Percentiles rank a stretch among this genome's conserved stretches.
phyloP scores from a whole-genome alignment of 306 rosid species.

The Vigna mungo region DNA sequence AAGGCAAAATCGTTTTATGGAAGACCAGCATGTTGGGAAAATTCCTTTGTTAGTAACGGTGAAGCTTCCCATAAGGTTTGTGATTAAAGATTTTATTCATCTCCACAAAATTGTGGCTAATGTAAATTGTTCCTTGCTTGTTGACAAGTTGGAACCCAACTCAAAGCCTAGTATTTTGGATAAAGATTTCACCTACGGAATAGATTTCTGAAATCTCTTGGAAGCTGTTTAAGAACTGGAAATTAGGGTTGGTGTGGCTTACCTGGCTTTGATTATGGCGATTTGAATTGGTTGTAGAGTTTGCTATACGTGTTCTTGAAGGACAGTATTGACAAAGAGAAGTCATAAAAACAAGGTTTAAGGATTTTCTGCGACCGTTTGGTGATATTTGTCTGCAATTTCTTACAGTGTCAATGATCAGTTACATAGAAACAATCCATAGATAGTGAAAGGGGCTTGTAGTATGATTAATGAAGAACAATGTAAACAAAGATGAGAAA shows the following conservation, averaged over 20 bases:
- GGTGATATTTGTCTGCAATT: background rate
- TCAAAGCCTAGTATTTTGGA: conserved; percentile 46
- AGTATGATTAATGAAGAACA: too few species aligned
- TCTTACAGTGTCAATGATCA: background rate
- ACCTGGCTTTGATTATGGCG: too few species aligned
- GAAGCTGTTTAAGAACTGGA: background rate
- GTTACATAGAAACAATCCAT: background rate
- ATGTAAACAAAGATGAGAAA: too few species aligned
- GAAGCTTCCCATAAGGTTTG: conserved; percentile 50
- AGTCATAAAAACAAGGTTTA: background rate
- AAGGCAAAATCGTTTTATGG: conserved; percentile 12
- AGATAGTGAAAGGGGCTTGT: background rate
- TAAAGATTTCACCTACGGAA: conserved; percentile 18
- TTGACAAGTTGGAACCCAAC: conserved; percentile 45
- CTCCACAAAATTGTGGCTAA: conserved; percentile 33
- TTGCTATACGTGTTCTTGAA: background rate
- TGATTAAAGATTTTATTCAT: conserved; percentile 18
- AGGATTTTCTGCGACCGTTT: background rate
- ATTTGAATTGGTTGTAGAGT: background rate
- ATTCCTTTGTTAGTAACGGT: conserved; percentile 52
- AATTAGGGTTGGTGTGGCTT: conserved; percentile 11
- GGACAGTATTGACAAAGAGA: too few species aligned
- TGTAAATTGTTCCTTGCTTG: conserved; percentile 51
- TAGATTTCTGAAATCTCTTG: background rate
- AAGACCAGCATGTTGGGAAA: conserved; percentile 21